Percentiles rank a stretch among this genome's conserved stretches.
Evolutionary conservation across 192 early-diverging fungal species (phyloP).

Genomic region (Neocallimastix lanati): DNA sequence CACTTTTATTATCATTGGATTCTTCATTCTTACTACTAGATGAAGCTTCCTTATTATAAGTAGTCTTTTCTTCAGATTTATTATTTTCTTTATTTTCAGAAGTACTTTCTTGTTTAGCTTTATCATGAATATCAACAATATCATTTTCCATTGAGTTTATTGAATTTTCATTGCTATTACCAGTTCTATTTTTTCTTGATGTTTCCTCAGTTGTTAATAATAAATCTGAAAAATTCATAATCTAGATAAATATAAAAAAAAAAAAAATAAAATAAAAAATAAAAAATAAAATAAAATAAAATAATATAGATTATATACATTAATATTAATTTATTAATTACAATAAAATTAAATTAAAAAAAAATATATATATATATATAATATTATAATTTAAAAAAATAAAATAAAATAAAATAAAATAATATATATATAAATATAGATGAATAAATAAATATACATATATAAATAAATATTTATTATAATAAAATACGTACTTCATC

Average conservation of each 20-base stretch:
- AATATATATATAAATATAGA: too few species aligned
- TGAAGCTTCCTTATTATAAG: background rate
- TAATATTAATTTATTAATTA: too few species aligned
- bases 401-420: too few species aligned
- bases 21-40: background rate
- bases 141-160: background rate
- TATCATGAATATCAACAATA: background rate
- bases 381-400: too few species aligned
- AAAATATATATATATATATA: too few species aligned
- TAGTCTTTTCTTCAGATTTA: background rate
- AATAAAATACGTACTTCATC: background rate
- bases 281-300: too few species aligned
- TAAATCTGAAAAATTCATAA: background rate
- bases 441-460: too few species aligned
- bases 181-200: background rate
- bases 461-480: too few species aligned
- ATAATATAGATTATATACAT: too few species aligned
- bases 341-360: too few species aligned
- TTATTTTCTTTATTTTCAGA: background rate
- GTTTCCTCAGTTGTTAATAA: background rate
- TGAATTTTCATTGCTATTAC: background rate
- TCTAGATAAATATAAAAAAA: too few species aligned
- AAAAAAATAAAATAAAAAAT: too few species aligned
- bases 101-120: background rate
- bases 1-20: background rate